Evolutionary conservation across 306 rosid species (phyloP), one percentile per base, ranked within the genome.

Genomic region (Dalbergia cochinchinensis): DNA sequence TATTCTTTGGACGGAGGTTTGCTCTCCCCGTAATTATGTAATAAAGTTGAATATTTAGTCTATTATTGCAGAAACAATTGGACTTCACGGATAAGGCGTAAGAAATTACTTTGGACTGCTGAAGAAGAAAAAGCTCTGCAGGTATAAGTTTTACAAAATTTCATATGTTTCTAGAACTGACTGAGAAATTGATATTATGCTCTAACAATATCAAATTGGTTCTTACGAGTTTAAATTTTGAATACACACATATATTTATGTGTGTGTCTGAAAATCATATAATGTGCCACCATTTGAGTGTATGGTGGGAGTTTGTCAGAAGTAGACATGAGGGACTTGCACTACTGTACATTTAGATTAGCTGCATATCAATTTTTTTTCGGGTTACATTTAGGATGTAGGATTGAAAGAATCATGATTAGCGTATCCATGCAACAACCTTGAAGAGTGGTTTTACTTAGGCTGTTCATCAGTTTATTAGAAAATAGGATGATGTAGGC

Each of bases 51-150:
- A 20, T 13, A 4, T 37, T 57, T 65, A 9, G 45, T 67, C 65
- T 65, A 19, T 85, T 68, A 7, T 79, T 74, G 74, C 85, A 83
- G 85, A 34, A 67, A 13, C 18, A 77, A 66, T 0, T 22, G 6
- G 26, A 18, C 12, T 64, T 15, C 26, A 7, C 11, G 65, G 53
- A 34, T 33, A 54, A 83, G 13, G 37, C 81, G 89, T 3, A 86
- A 6, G 78, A 67, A 48, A 54, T 77, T 86, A 68, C 18, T 0
- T 31, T 86, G 89, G 89, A 68, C 85, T 16, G 47, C 39, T 47
- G 87, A 83, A 55, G 89, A 86, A 83, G 89, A 86, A 68, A 68
- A 68, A 14, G 63, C 18, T 65, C 68, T 86, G 18, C 68, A 80
- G 89, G 89, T 86, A 74, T 71, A 14, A 16, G 42, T 76, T 78